Conservation (phyloP, 148 eudicot species). For the Drosera capensis region DNA sequence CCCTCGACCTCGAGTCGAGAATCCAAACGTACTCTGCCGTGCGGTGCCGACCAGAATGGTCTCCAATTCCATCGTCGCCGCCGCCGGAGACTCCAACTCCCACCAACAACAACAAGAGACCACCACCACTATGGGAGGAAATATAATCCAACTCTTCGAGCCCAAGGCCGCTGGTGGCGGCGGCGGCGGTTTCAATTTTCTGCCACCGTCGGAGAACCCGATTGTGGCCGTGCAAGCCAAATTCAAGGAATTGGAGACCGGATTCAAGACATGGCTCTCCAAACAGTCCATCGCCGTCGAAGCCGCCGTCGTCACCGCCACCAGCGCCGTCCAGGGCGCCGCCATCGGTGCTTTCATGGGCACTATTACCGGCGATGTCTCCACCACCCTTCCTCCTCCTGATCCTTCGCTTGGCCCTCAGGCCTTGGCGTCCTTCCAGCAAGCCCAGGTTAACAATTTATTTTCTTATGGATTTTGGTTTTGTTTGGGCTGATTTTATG, state of each 20-base stretch:
- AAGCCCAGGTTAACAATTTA: slow-evolving; percentile 54
- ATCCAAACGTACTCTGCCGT: too few species aligned
- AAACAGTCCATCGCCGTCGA: slow-evolving; percentile 63
- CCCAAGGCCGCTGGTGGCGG: slow-evolving; percentile 31
- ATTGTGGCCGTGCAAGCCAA: slow-evolving; percentile 43
- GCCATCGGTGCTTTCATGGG: slow-evolving; percentile 87
- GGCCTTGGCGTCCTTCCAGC: slow-evolving; percentile 58
- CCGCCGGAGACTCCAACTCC: too few species aligned
- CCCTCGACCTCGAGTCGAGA: too few species aligned
- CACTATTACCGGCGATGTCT: slow-evolving; percentile 39
- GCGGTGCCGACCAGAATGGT: too few species aligned
- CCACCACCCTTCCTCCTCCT: slow-evolving; percentile 32
- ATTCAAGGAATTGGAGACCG: slow-evolving; percentile 39
- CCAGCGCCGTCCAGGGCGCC: slow-evolving; percentile 69
- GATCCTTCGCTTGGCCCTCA: slow-evolving; percentile 38
- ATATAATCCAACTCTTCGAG: too few species aligned
- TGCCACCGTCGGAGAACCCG: slow-evolving; percentile 29
- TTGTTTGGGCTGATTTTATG: too few species aligned
- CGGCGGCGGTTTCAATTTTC: slow-evolving; percentile 7
- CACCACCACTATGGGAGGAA: too few species aligned
- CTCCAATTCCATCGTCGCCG: too few species aligned
- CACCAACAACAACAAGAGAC: too few species aligned
- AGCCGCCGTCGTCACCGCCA: slow-evolving; percentile 59
- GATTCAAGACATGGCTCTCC: slow-evolving; percentile 43
- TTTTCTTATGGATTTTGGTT: neutral